Percentiles rank a stretch among this genome's conserved stretches.
Evolutionary conservation across 2,329 filamentous ascomycete species (phyloP).

Genomic region (Pyrenochaeta sp.): DNA sequence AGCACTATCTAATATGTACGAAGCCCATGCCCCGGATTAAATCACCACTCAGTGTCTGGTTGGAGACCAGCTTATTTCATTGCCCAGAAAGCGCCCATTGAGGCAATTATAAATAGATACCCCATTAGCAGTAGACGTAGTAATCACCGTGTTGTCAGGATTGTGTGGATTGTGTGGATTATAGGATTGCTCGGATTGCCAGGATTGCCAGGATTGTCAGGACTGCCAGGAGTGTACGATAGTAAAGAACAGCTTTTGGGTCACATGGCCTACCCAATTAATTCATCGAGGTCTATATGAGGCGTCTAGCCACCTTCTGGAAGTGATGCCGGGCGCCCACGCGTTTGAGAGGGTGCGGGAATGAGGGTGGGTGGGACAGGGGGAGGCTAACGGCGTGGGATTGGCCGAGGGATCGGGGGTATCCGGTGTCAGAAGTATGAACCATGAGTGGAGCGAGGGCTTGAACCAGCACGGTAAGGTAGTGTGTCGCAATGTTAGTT

Average conservation of each 20-base stretch:
- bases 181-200: too few relatives aligned
- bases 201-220: too few relatives aligned
- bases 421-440: too few relatives aligned
- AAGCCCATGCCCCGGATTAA: constrained; percentile 17
- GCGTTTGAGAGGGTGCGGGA: not conserved
- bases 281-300: not conserved
- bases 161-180: not conserved
- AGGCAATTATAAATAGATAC: constrained; percentile 31
- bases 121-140: constrained; percentile 25
- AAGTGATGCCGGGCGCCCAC: not conserved
- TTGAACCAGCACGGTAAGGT: too few relatives aligned
- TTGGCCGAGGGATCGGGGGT: not conserved
- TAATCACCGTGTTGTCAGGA: constrained; percentile 16
- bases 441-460: too few relatives aligned
- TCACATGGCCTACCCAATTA: too few relatives aligned
- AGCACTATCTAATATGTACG: constrained; percentile 32
- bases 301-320: not conserved
- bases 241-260: too few relatives aligned
- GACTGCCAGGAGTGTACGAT: too few relatives aligned
- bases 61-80: constrained; percentile 10
- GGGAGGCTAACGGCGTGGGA: not conserved
- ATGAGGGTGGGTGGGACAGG: not conserved
- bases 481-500: too few relatives aligned
- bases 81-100: constrained; percentile 12
- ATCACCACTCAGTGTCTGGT: constrained; percentile 21